Evolutionary conservation across 805 yeast genomes (phyloP), one percentile per base, ranked within the genome.

Genomic region (Brettanomyces bruxellensis): DNA sequence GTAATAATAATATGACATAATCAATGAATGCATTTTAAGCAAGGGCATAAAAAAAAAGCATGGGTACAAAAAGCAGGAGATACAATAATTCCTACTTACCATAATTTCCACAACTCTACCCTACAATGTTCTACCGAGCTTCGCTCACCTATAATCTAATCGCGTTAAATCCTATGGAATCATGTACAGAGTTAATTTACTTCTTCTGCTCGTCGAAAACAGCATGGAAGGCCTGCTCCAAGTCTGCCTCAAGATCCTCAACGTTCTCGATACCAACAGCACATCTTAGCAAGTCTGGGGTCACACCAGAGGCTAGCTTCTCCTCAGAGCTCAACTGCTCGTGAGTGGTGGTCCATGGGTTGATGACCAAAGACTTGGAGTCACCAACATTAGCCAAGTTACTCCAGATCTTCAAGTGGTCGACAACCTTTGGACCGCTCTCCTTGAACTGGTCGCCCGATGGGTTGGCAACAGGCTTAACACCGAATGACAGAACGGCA

Each of bases 331-430:
- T 66, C 60, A 91, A 76, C 71, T 93, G 98, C 65, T 88, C 90
- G 68, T 91, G 99, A 25, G 98, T 91, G 38, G 98, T 93, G 68
- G 78, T 88, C 75, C 83, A 90, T 54, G 99, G 99, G 46, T 96
- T 90, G 66, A 91, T 91, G 48, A 91, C 95, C 62, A 91, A 76
- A 40, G 98, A 87, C 72, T 91, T 93, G 44, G 91, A 82, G 61
- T 91, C 99, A 62, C 99, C 99, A 49, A 91, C 97, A 60, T 91
- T 91, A 43, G 99, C 98, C 62, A 93, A 79, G 71, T 89, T 86
- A 32, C 95, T 83, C 47, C 95, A 95, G 48, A 93, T 68, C 67
- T 87, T 78, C 66, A 93, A 78, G 56, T 69, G 70, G 66, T 90
- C 96, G 50, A 87, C 96, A 50, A 89, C 87, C 56, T 73, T 76